These are phyloP conservation scores for Solanum arcanum DNA, from an alignment of 257 asterid species.

Conservation along the genomic window DNA sequence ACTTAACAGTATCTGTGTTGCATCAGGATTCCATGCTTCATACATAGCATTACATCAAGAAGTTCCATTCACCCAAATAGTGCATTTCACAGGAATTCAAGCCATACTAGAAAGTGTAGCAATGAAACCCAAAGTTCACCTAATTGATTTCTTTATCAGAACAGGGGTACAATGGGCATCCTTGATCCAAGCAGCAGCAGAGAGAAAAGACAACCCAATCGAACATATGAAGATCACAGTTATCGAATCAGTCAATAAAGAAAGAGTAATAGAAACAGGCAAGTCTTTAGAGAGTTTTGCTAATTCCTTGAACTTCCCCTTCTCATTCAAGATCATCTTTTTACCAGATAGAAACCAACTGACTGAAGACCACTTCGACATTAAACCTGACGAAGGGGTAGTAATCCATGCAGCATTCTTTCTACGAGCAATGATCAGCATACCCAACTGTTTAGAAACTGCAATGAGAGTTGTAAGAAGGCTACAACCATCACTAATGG, in stretches of 20 bases:
- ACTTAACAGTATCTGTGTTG: background rate
- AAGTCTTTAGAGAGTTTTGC: slow-evolving; percentile 13
- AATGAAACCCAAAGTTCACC: slow-evolving; percentile 13
- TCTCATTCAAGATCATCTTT: slow-evolving; percentile 8
- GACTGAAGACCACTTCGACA: background rate
- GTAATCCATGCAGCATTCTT: background rate
- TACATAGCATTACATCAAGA: slow-evolving; percentile 2
- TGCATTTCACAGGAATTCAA: slow-evolving; percentile 22
- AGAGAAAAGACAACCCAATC: background rate
- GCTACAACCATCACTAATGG: slow-evolving; percentile 14
- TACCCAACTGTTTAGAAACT: slow-evolving; percentile 7
- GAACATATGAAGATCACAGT: slow-evolving; percentile 12
- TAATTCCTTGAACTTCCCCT: slow-evolving; percentile 9
- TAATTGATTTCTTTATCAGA: slow-evolving; percentile 16
- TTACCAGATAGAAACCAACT: slow-evolving; percentile 13
- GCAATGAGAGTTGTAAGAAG: slow-evolving; percentile 4
- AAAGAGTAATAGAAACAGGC: background rate
- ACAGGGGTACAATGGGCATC: slow-evolving; percentile 24
- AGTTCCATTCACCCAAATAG: slow-evolving; percentile 17
- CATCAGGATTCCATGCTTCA: background rate
- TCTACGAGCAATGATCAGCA: background rate
- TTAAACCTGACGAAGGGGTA: slow-evolving; percentile 9
- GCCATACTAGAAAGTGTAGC: slow-evolving; percentile 13
- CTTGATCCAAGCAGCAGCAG: slow-evolving; percentile 24
- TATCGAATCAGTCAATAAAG: slow-evolving; percentile 4